Evolutionary conservation across 2,329 filamentous ascomycete species (phyloP).

Genomic region (Keithomyces neogunnii): DNA sequence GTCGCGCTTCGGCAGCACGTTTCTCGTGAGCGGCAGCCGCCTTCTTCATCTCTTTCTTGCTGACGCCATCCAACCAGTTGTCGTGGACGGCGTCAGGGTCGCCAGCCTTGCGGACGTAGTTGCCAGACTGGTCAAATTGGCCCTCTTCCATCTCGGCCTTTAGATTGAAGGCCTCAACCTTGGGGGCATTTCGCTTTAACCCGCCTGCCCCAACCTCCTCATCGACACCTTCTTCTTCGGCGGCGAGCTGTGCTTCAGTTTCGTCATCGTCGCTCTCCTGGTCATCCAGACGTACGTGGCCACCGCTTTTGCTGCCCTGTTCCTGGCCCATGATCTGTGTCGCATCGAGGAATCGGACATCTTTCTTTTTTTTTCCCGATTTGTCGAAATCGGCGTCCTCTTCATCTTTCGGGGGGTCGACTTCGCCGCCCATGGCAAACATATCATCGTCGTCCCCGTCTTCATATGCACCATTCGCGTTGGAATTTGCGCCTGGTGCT

Average conservation of each 20-base stretch:
- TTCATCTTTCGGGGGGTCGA: constrained; percentile 25
- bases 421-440: constrained; percentile 64
- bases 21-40: constrained; percentile 83
- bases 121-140: constrained; percentile 81
- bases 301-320: constrained; percentile 61
- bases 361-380: constrained; percentile 51
- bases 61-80: constrained; percentile 83
- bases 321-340: constrained; percentile 73
- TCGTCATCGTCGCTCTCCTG: constrained; percentile 53
- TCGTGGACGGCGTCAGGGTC: constrained; percentile 91
- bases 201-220: constrained; percentile 85
- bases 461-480: constrained; percentile 23
- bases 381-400: constrained; percentile 27
- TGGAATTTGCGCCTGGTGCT: constrained; percentile 16
- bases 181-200: constrained; percentile 86
- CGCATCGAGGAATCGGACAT: constrained; percentile 51
- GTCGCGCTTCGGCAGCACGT: constrained; percentile 66
- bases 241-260: constrained; percentile 61
- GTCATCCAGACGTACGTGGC: constrained; percentile 55
- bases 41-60: constrained; percentile 85
- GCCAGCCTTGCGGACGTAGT: constrained; percentile 79
- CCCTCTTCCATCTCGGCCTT: constrained; percentile 84
- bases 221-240: constrained; percentile 68
- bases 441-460: constrained; percentile 69
- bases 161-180: constrained; percentile 96